phyloP scores from a whole-genome alignment of 305 asterid genomes.

The Ajuga reptans region DNA sequence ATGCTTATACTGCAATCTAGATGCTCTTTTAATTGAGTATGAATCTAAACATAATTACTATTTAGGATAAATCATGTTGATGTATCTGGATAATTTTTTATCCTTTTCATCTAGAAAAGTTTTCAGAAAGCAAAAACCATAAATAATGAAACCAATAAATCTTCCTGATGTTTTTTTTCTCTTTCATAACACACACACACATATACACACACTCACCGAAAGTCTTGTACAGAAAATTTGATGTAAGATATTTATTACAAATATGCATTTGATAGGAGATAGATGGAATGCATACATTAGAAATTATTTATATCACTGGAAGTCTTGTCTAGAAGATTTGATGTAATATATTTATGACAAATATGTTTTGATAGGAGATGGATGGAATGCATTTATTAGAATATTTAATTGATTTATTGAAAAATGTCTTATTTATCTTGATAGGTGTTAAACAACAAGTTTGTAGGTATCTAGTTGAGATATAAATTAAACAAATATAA shows the following conservation, averaged over 20 bases:
- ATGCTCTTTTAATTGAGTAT: not conserved
- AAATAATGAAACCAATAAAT: not conserved
- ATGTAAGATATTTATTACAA: not conserved
- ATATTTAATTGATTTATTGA: not conserved
- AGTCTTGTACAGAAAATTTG: not conserved
- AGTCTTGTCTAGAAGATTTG: not conserved
- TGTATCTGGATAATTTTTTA: not conserved
- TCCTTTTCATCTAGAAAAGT: not conserved
- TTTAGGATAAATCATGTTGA: not conserved
- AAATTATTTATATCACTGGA: no score
- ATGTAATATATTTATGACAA: no score
- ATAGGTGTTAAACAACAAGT: not conserved
- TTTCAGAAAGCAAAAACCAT: not conserved
- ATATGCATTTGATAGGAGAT: not conserved
- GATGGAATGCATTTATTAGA: not conserved
- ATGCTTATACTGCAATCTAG: constrained; percentile 1
- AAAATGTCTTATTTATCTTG: not conserved
- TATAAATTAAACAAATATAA: not conserved
- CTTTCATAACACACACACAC: no score
- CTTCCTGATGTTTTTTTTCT: not conserved
- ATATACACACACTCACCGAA: not conserved
- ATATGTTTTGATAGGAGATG: no score
- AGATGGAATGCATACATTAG: not conserved
- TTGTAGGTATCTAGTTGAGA: not conserved
- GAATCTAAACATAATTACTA: not conserved